These are phyloP conservation scores for Amyloporia xantha DNA, from an alignment of 768 basidiomycete genomes.

Conservation along the genomic window DNA sequence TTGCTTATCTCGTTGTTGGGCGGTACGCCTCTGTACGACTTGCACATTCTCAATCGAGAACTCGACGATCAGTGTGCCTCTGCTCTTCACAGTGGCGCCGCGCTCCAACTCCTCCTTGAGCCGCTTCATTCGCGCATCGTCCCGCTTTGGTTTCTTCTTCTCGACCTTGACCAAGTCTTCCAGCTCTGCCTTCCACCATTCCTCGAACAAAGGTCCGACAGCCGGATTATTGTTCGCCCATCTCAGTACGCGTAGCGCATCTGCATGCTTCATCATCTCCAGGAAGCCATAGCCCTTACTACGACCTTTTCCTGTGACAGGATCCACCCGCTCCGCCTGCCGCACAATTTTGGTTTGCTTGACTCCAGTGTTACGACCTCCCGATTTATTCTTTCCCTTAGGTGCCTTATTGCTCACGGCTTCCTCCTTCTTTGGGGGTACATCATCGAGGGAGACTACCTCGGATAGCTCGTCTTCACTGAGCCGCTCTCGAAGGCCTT, in stretches of 20 bases:
- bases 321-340: constrained; percentile 82
- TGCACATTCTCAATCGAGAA: constrained; percentile 95
- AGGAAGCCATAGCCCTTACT: constrained; percentile 96
- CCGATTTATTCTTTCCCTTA: constrained; percentile 21
- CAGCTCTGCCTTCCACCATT: constrained; percentile 83
- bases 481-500: constrained; percentile 51
- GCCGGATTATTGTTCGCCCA: constrained; percentile 91
- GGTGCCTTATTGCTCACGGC: constrained; percentile 18
- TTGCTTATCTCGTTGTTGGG: constrained; percentile 38
- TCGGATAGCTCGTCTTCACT: constrained; percentile 66
- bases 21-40: constrained; percentile 72
- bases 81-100: constrained; percentile 36
- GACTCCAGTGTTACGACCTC: constrained; percentile 42
- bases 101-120: constrained; percentile 49
- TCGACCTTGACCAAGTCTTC: constrained; percentile 52
- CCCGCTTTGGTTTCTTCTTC: constrained; percentile 38
- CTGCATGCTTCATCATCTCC: constrained; percentile 81
- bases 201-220: constrained; percentile 55
- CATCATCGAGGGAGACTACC: constrained; percentile 22
- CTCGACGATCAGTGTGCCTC: constrained; percentile 73
- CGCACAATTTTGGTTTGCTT: constrained; percentile 92
- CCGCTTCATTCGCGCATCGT: constrained; percentile 48
- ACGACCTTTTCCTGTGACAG: constrained; percentile 77
- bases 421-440: constrained; percentile 20
- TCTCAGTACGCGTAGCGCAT: constrained; percentile 84